phyloP scores from a whole-genome alignment of 1,284 basidiomycete species.

The Boletus calvinii region DNA sequence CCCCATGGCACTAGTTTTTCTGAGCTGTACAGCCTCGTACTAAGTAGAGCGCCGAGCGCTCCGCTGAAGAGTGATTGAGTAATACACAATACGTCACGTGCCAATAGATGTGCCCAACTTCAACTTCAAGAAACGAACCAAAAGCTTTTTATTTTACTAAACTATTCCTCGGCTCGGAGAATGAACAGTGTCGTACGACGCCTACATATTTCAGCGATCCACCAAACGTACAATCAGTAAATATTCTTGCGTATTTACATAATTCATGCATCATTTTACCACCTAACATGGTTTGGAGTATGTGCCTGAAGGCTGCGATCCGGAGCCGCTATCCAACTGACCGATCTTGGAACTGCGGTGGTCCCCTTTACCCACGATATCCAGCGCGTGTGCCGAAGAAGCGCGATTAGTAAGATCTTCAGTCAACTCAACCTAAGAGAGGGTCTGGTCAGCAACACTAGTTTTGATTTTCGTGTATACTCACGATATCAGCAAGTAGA shows the following conservation, averaged over 20 bases:
- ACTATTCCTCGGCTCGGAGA: neutral
- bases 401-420: conserved; percentile 48
- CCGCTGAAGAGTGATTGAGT: neutral
- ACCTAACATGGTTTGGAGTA: conserved; percentile 64
- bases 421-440: conserved; percentile 55
- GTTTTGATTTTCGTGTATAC: conserved; percentile 22
- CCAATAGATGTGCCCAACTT: neutral
- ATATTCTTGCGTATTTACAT: neutral
- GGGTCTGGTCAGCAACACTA: neutral
- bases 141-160: no score
- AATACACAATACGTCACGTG: neutral
- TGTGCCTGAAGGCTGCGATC: conserved; percentile 53
- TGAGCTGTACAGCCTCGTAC: neutral
- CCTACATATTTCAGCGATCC: neutral
- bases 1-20: conserved; percentile 54
- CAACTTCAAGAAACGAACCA: neutral
- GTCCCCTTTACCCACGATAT: conserved; percentile 37
- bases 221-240: neutral
- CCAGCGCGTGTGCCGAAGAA: conserved; percentile 53
- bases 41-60: neutral
- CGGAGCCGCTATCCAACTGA: conserved; percentile 45
- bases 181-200: conserved; percentile 3
- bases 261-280: neutral
- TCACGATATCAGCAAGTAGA: conserved; percentile 60
- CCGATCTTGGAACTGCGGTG: conserved; percentile 34